Base-by-base conservation (phyloP, 345 rosid species). In the Eucalyptus melliodora region DNA sequence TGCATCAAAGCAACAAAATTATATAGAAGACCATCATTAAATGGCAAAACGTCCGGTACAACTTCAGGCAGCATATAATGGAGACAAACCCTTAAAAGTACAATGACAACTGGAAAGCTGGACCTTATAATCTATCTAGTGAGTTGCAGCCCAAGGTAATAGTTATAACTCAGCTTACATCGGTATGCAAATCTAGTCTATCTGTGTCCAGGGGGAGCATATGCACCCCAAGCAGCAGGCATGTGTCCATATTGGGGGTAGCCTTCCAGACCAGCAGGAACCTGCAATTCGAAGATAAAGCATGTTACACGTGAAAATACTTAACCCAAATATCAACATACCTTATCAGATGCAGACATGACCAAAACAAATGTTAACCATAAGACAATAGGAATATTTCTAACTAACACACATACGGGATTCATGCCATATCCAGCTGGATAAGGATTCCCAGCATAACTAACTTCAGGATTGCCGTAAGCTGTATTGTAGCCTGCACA, bases 191-290 rank as follows among this genome's bases (percentile, higher is more conserved):
- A 87, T 89, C 83, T 89, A 87, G 86, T 93, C 94, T 96, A 96
- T 92, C 94, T 88, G 92, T 94, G 99, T 56, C 99, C 97, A 92
- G 94, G 98, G 90, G 95, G 91, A 89, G 96, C 97, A 90, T 95
- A 95, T 89, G 93, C 95, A 92, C 94, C 96, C 95, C 96, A 94
- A 89, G 97, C 90, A 86, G 92, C 93, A 91, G 97, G 92, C 89
- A 91, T 95, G 56, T 90, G 94, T 93, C 96, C 99, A 90, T 94
- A 97, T 49, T 95, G 98, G 87, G 96, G 94, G 91, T 93, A 97
- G 91, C 91, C 95, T 93, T 94, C 99, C 87, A 92, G 91, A 72
- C 96, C 95, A 86, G 92, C 92, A 60, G 93, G 99, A 88, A 91
- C 93, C 97, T 96, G 94, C 89, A 91, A 89, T 90, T 85, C 26